Evolutionary conservation across 148 eudicot species (phyloP).

Genomic region (Arctostaphylos glauca): DNA sequence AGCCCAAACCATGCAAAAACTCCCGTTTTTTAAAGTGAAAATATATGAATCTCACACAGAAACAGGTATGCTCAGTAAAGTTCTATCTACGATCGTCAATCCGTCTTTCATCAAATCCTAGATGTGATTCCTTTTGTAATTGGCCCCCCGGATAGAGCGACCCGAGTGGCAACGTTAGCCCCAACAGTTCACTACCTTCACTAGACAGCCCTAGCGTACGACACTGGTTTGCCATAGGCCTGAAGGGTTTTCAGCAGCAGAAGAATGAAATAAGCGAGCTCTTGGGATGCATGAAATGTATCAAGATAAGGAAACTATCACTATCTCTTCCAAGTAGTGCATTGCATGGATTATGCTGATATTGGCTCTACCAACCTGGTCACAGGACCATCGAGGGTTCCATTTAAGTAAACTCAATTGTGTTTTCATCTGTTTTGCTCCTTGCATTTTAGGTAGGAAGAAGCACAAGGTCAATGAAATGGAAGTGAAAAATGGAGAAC

Average conservation of each 20-base stretch:
- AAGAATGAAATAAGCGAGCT: not conserved
- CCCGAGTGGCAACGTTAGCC: too few relatives aligned
- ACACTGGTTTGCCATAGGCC: too few relatives aligned
- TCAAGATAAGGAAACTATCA: not conserved
- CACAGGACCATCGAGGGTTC: not conserved
- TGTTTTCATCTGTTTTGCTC: conserved; percentile 7
- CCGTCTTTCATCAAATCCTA: not conserved
- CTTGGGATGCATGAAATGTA: not conserved
- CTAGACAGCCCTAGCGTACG: too few relatives aligned
- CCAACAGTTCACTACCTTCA: too few relatives aligned
- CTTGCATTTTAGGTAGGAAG: not conserved
- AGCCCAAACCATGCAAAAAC: too few relatives aligned
- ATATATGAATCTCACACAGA: not conserved
- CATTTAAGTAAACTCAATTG: not conserved
- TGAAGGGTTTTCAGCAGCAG: not conserved
- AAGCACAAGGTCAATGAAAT: not conserved
- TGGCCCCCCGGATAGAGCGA: not conserved
- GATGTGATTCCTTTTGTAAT: not conserved
- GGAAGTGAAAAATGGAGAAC: not conserved
- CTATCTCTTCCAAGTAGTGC: too few relatives aligned
- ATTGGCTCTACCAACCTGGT: not conserved
- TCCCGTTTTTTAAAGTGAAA: too few relatives aligned
- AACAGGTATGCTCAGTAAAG: not conserved
- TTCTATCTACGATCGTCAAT: not conserved
- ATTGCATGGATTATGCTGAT: too few relatives aligned